phyloP scores from a whole-genome alignment of 352 stramenopile species.

The Phytopythium litorale region DNA sequence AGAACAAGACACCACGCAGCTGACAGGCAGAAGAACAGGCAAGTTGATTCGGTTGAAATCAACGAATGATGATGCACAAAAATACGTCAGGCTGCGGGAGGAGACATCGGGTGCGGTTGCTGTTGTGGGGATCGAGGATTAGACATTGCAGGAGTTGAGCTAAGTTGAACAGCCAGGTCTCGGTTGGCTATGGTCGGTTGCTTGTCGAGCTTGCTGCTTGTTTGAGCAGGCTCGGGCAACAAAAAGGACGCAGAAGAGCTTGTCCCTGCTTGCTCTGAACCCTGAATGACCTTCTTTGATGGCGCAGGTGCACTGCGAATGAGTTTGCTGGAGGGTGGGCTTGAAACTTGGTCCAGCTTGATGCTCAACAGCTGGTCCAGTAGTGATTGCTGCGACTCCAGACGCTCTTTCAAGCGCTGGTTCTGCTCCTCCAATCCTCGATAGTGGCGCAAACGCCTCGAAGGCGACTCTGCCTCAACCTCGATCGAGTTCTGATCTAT shows the following conservation, averaged over 20 bases:
- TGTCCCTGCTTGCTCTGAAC: background rate
- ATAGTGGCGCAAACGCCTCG: background rate
- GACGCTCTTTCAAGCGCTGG: conserved; percentile 22
- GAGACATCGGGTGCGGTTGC: conserved; percentile 13
- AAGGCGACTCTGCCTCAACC: background rate
- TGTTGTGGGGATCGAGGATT: background rate
- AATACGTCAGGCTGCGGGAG: conserved; percentile 10
- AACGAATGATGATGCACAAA: background rate
- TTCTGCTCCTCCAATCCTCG: conserved; percentile 27
- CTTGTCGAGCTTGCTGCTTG: background rate
- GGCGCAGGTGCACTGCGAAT: background rate
- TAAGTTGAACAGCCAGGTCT: background rate
- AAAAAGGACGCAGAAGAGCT: background rate
- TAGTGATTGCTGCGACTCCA: conserved; percentile 29
- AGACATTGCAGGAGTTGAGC: background rate
- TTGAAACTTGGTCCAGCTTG: conserved; percentile 17
- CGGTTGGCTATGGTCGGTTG: background rate
- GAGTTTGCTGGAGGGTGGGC: background rate
- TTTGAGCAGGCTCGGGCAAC: background rate
- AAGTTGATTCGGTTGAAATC: too few relatives aligned
- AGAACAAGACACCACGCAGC: background rate
- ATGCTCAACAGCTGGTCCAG: conserved; percentile 24
- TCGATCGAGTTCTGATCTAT: background rate
- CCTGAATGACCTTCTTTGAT: background rate
- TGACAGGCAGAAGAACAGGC: background rate